Base-by-base conservation (phyloP, 768 basidiomycete species). In the Mycena rebaudengoi region DNA sequence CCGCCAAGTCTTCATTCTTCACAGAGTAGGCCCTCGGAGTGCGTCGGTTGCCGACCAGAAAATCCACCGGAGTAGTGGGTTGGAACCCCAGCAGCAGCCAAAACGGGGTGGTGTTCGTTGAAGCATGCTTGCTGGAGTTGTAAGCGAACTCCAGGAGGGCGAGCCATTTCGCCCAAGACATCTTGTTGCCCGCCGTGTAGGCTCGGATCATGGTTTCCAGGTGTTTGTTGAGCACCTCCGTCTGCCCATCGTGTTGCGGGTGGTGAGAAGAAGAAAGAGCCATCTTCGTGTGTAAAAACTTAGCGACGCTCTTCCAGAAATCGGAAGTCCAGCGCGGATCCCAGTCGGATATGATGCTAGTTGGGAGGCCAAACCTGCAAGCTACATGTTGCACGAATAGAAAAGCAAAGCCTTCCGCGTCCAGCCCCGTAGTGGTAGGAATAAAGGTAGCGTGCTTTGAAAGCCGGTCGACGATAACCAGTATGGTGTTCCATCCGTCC, bases 41-140 rank as follows among this genome's bases (percentile, higher is more conserved):
- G 8, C 4, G 52, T 23, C 6, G 18, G 20, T 39, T 7, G 21
- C 6, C 13, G 11, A 5, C 7, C 21, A 39, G 26, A n/a, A 44
- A 30, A 28, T 58, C 56, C 12, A 58, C 7, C 1, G 56, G 56
- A 4, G 51, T 45, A n/a, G n/a, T 59, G 0, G 63, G 66, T 13
- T 70, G 28, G 30, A 50, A 71, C 5, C 73, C 67, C 23, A 66
- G 70, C 3, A 74, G 48, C 4, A 70, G 30, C 45, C 59, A 67
- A 18, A 43, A 56, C 4, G 71, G 74, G 0, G 70, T 56, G 10
- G 32, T 60, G 0, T 62, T 60, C 0, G 68, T 70, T 7, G 68
- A 53, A 0, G 65, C 32, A 35, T 70, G 69, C 11, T 29, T 4
- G 48, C n/a, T 49, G 7, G 4, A 6, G 18, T 49, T 49, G 48